Base-by-base conservation (phyloP, 2,329 filamentous ascomycete genomes). In the Penicillium sp. region DNA sequence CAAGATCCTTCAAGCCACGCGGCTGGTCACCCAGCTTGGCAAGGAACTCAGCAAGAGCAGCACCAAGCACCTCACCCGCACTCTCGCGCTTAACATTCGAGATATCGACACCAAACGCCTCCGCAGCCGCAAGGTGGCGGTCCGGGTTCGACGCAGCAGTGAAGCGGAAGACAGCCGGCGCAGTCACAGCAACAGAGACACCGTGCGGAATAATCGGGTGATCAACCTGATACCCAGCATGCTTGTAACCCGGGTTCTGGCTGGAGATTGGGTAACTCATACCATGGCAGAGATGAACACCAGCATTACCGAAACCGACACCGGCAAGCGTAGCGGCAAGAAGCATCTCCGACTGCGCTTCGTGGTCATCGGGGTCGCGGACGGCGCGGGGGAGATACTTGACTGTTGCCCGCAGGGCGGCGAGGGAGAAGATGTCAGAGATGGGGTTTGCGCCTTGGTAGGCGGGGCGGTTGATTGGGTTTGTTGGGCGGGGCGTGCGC, bases 371-470 rank as follows among this genome's bases (percentile, higher is more conserved):
- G 0, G 92, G 90, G 62, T 97, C 88, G 50, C 80, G 84, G 3
- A 95, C 88, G 0, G 90, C 87, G 48, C 92, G 83, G 0, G 92
- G 93, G 0, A 99, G 83, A 65, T 96, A 99, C 72, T 95, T 91
- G 57, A 96, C 83, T 0, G 91, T 95, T 61, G 82, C 81, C 27
- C 82, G 80, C 5, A 99, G 80, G 0, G 93, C 91, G 60, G 88
- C 86, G 16, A 99, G 78, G 3, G 89, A 95, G 76, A 99, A 99
- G 58, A 99, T 92, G 67, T 99, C 93, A 36, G 88, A 95, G 61
- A 99, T 99, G 2, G 93, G 93, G 68, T 99, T 99, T 6, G 93
- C 90, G 34, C 93, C 93, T 71, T 99, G 93, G 67, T 99, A 99
- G 0, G 93, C 91, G 0, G 93, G 93, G 3, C 93, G 80, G 52